Percentiles rank a stretch among this genome's conserved stretches.
These are phyloP conservation scores for Cyphellophora europaea DNA, from an alignment of 2,329 filamentous ascomycete species.

Conservation along the genomic window DNA sequence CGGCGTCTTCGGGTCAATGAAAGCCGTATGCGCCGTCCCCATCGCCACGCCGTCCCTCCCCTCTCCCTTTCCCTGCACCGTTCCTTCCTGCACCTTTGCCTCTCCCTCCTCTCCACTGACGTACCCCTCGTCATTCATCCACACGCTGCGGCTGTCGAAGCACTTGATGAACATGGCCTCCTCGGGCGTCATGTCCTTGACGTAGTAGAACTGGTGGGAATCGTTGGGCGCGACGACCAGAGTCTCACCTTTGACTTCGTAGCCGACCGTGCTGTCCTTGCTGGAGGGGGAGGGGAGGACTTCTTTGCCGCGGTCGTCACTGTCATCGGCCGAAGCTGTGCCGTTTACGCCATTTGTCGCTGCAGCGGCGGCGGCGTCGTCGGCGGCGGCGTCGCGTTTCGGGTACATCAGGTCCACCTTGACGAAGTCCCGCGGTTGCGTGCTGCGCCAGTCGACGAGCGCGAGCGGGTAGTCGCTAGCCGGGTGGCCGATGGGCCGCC, in stretches of 20 bases:
- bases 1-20: slow-evolving; percentile 45
- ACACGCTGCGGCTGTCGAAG: slow-evolving; percentile 40
- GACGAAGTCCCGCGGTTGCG: slow-evolving; percentile 49
- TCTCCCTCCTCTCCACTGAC: background rate
- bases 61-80: slow-evolving; percentile 18
- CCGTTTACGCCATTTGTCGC: slow-evolving; percentile 25
- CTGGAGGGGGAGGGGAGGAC: slow-evolving; percentile 39
- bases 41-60: slow-evolving; percentile 36
- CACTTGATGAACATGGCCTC: slow-evolving; percentile 49
- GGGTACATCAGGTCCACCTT: slow-evolving; percentile 57
- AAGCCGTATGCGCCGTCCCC: slow-evolving; percentile 46
- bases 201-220: slow-evolving; percentile 53
- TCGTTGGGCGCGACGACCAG: slow-evolving; percentile 49
- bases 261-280: slow-evolving; percentile 45
- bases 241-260: slow-evolving; percentile 56
- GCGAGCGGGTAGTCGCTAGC: slow-evolving; percentile 60
- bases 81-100: background rate
- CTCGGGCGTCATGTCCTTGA: slow-evolving; percentile 56
- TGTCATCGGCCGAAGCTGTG: too few relatives aligned
- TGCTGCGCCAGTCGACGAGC: slow-evolving; percentile 55
- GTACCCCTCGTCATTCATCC: slow-evolving; percentile 1
- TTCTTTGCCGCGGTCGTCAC: slow-evolving; percentile 52
- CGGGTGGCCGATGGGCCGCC: slow-evolving; percentile 56
- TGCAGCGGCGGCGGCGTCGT: slow-evolving; percentile 43
- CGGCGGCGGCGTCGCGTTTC: slow-evolving; percentile 44